Evolutionary conservation across 352 stramenopile genomes (phyloP).

Genomic region (Phytophthora quininea): DNA sequence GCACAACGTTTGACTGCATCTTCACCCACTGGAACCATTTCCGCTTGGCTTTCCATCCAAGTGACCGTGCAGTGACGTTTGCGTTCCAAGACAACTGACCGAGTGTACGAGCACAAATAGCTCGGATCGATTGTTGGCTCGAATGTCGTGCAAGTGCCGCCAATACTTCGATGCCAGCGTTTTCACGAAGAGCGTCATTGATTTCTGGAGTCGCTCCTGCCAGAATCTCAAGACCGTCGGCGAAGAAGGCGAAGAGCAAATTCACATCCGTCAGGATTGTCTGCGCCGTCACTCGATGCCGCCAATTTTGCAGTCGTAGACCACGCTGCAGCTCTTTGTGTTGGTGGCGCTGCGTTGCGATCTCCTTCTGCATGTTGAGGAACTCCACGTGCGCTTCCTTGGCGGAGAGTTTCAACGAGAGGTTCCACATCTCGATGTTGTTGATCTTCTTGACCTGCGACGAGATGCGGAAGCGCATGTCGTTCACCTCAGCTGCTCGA

Average conservation of each 20-base stretch:
- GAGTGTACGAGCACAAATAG: slow-evolving; percentile 57
- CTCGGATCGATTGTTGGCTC: slow-evolving; percentile 39
- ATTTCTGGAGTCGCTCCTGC: slow-evolving; percentile 48
- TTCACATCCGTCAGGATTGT: slow-evolving; percentile 71
- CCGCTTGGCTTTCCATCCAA: slow-evolving; percentile 74
- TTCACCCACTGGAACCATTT: slow-evolving; percentile 68
- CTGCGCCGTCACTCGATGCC: slow-evolving; percentile 71
- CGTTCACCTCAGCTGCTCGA: slow-evolving; percentile 73
- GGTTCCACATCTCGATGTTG: slow-evolving; percentile 83
- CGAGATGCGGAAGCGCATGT: slow-evolving; percentile 77
- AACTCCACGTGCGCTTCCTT: slow-evolving; percentile 65
- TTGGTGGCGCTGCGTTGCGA: slow-evolving; percentile 46
- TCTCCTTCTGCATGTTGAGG: slow-evolving; percentile 50
- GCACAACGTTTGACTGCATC: slow-evolving; percentile 37
- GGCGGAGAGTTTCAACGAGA: slow-evolving; percentile 72
- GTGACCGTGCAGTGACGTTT: slow-evolving; percentile 52
- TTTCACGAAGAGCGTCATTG: slow-evolving; percentile 61
- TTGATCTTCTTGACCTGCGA: slow-evolving; percentile 75
- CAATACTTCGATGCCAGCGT: slow-evolving; percentile 73
- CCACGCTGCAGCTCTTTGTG: slow-evolving; percentile 71
- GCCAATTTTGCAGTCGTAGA: slow-evolving; percentile 72
- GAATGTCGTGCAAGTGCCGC: slow-evolving; percentile 49
- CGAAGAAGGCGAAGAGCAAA: slow-evolving; percentile 71
- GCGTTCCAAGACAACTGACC: slow-evolving; percentile 73
- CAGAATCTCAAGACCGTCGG: slow-evolving; percentile 60